These are phyloP conservation scores for Starmerella gropengiesseri DNA, from an alignment of 805 yeast genomes.

Conservation along the genomic window DNA sequence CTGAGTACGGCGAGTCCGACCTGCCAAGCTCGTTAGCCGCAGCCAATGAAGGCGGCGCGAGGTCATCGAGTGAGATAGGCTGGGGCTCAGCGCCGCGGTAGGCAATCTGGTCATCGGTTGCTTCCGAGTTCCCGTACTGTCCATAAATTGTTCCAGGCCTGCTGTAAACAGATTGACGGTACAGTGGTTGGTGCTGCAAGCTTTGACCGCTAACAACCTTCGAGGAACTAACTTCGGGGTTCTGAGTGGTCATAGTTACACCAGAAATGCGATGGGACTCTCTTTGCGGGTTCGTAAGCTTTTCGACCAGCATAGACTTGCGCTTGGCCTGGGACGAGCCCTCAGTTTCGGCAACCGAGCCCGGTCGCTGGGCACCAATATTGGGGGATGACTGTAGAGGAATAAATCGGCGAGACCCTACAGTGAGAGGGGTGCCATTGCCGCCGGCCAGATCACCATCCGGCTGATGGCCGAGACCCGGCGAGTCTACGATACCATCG, in stretches of 20 bases:
- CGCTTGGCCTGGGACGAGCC: conserved; percentile 14
- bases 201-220: conserved; percentile 29
- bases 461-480: conserved; percentile 23
- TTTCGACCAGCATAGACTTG: conserved; percentile 18
- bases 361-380: conserved; percentile 12
- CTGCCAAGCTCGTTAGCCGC: conserved; percentile 4
- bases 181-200: conserved; percentile 24
- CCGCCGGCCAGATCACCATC: conserved; percentile 15
- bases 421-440: conserved; percentile 2
- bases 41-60: conserved; percentile 16
- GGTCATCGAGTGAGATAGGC: conserved; percentile 12
- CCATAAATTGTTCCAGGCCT: conserved; percentile 7
- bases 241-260: conserved; percentile 29
- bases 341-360: neutral
- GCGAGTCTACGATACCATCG: conserved; percentile 41
- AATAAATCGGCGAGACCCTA: neutral
- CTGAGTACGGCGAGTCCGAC: conserved; percentile 10
- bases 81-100: conserved; percentile 25
- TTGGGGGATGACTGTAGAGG: conserved; percentile 1
- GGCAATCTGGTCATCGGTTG: conserved; percentile 21
- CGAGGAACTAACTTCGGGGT: conserved; percentile 26
- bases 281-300: conserved; percentile 15
- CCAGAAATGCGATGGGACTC: conserved; percentile 16
- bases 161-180: conserved; percentile 21
- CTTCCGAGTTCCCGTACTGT: conserved; percentile 14